Base-by-base conservation (phyloP, 805 yeast genomes). In the Millerozyma acaciae region DNA sequence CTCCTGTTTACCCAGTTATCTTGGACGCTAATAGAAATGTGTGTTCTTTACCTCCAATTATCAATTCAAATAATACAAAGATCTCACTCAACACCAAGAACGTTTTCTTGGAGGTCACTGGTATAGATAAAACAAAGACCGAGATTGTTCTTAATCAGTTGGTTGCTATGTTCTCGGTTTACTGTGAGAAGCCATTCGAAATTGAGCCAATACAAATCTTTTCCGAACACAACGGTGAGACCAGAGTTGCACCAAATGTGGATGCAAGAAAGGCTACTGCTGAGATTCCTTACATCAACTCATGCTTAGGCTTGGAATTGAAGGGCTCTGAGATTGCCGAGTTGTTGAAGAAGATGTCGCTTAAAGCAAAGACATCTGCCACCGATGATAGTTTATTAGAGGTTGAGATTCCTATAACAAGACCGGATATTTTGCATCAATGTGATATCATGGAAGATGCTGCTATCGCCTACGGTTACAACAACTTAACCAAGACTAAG, bases 401-500 rank as follows among this genome's bases (percentile, higher is more conserved):
- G 33, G 89, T 88, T 36, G 56, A 63, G 23, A 77, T 93, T 39
- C 99, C 99, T 43, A 81, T 86, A 51, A 93, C 98, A 23, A 84
- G 99, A 70, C 80, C 97, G 8, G 99, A 93, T 62, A 76, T 93
- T 42, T 72, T 93, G 52, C 99, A 93, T 62, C 95, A 87, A 58
- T 90, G 97, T 73, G 99, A 93, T 64, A 81, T 93, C 46, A 85
- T 93, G 95, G 99, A 93, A 64, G 99, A 93, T 61, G 96, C 90
- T 30, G 98, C 96, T 30, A 83, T 93, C 54, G 94, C 87, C 19
- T 93, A 87, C 56, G 99, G 98, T 37, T 93, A 83, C 72, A 84
- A 89, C 65, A 87, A 85, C 57, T 73, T 93, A 53, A 75, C 74
- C 43, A 86, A 81, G 64, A 79, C 93, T 32, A 75, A 75, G 45